Percentiles rank a stretch among this genome's conserved stretches.
These are phyloP conservation scores for Quercus dentata DNA, from an alignment of 306 rosid species.

Conservation along the genomic window DNA sequence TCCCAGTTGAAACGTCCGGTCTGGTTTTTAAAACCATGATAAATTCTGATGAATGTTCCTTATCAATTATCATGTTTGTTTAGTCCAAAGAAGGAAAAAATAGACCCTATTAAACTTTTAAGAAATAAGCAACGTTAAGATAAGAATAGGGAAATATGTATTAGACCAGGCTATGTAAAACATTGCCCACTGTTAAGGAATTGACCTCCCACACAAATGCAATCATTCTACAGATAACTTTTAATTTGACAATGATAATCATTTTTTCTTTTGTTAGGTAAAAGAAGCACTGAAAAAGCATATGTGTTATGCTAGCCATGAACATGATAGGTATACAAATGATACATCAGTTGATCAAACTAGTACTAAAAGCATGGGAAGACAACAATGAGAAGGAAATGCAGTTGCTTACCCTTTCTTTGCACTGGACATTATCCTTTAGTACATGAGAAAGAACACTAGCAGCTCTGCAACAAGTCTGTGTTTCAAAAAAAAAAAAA, in stretches of 20 bases:
- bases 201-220: not conserved
- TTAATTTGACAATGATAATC: not conserved
- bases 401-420: constrained; percentile 73
- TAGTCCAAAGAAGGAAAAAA: not conserved
- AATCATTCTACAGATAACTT: not conserved
- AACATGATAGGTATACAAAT: not conserved
- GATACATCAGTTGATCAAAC: not conserved
- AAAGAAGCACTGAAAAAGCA: not conserved
- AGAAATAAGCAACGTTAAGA: not conserved
- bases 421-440: constrained; percentile 80
- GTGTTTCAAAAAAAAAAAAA: constrained; percentile 16
- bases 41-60: not conserved
- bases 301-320: too few relatives aligned
- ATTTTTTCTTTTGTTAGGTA: not conserved
- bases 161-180: too few relatives aligned
- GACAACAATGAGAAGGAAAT: not conserved
- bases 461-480: constrained; percentile 95
- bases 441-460: constrained; percentile 89
- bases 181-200: too few relatives aligned
- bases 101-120: not conserved
- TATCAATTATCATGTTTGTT: not conserved
- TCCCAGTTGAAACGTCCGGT: too few relatives aligned
- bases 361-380: not conserved
- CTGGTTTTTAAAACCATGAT: too few relatives aligned
- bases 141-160: too few relatives aligned